Evolutionary conservation across 768 basidiomycete species (phyloP), one percentile per base, ranked within the genome.

Genomic region (Pleurotus djamor): DNA sequence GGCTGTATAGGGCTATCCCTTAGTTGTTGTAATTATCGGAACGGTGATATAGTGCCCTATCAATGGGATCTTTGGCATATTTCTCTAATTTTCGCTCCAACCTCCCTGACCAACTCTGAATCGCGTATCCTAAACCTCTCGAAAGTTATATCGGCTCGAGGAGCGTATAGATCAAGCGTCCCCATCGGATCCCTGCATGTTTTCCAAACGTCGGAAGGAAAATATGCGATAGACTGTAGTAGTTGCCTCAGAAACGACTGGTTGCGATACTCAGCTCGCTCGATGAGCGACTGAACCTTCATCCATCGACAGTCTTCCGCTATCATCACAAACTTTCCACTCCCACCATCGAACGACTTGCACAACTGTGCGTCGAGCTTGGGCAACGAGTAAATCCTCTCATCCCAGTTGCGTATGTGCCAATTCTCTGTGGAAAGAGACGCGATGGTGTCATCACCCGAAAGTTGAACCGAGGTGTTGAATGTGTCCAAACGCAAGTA

Each of bases 91-190:
- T 61, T 67, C 14, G 61, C 65, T 12, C 59, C 64, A 12, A 60
- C 65, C 52, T 81, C 74, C 35, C 66, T 65, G 5, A 79, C 45
- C 10, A 78, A 67, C 59, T 79, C 74, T 10, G 79, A 76, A 59
- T 82, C 79, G 4, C 74, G 72, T 8, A 80, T 61, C 17, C 75
- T 72, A 65, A 79, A 81, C 14, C 74, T 63, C 44, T 74, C 71
- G 50, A 80, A 80, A 5, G 72, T 76, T 34, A 80, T 69, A 47
- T 81, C 77, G 4, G 69, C 63, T 4, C 73, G 71, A 10, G 70
- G 63, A 16, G 74, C 64, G 60, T 75, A 70, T 4, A 82, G 52
- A 57, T 79, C 74, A 10, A 76, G 59, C 8, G 64, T 60, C 7
- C 64, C 64, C 60, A 72, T 62, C 0, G 78, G 78, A 58, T 76